phyloP scores from a whole-genome alignment of 805 yeast genomes.

The Candida krabiensis region DNA sequence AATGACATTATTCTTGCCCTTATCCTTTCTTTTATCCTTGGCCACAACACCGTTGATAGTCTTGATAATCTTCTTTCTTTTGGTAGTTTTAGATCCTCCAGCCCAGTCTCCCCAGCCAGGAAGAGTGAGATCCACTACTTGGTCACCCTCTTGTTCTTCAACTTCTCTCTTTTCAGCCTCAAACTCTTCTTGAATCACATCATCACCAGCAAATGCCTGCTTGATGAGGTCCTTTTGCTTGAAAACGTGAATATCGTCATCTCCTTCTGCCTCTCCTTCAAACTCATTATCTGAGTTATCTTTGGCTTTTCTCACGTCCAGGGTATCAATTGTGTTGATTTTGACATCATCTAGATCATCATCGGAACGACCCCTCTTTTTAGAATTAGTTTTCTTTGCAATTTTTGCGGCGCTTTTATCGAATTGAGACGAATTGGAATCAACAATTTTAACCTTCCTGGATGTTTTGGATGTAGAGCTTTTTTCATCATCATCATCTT shows the following conservation, averaged over 20 bases:
- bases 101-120: constrained; percentile 99
- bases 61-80: constrained; percentile 59
- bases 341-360: constrained; percentile 39
- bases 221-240: constrained; percentile 79
- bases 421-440: constrained; percentile 47
- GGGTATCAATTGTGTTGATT: constrained; percentile 46
- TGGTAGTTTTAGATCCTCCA: constrained; percentile 53
- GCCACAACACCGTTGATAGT: constrained; percentile 76
- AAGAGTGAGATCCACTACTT: constrained; percentile 77
- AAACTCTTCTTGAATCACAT: constrained; percentile 75
- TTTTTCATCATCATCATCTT: constrained; percentile 21
- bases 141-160: constrained; percentile 77
- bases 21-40: constrained; percentile 74
- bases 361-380: constrained; percentile 35
- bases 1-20: constrained; percentile 74
- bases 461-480: constrained; percentile 35
- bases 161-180: constrained; percentile 70
- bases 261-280: constrained; percentile 47
- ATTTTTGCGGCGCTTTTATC: constrained; percentile 50
- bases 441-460: constrained; percentile 47
- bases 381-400: constrained; percentile 30
- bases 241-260: constrained; percentile 52
- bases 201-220: constrained; percentile 97
- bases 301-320: constrained; percentile 46
- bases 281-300: constrained; percentile 36